Conservation (phyloP, 2,329 filamentous ascomycete genomes). For the Monosporascus sp. region DNA sequence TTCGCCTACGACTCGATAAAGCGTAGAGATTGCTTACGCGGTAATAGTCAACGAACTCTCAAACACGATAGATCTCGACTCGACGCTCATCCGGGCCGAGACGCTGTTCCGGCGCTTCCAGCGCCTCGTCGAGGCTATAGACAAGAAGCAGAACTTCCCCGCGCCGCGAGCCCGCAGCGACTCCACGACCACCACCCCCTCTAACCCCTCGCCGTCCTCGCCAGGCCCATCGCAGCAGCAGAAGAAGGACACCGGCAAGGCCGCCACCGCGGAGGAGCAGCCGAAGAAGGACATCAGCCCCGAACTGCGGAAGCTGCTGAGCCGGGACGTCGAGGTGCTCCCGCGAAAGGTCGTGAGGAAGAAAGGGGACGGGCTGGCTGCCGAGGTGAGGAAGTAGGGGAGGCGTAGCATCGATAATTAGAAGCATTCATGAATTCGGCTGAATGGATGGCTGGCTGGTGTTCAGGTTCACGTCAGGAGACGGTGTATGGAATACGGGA, state of each 20-base stretch:
- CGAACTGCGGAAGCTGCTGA: slow-evolving; percentile 49
- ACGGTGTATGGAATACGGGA: no score
- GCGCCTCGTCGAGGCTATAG: slow-evolving; percentile 81
- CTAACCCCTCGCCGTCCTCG: slow-evolving; percentile 5
- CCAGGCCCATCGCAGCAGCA: slow-evolving; percentile 6
- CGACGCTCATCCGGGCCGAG: slow-evolving; percentile 82
- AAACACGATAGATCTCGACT: slow-evolving; percentile 83
- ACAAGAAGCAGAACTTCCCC: slow-evolving; percentile 86
- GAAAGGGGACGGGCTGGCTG: slow-evolving; percentile 18
- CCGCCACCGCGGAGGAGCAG: slow-evolving; percentile 24
- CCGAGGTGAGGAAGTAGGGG: slow-evolving; percentile 11
- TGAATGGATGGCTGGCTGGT: no score
- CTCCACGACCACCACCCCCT: slow-evolving; percentile 13
- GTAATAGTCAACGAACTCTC: slow-evolving; percentile 84
- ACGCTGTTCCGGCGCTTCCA: slow-evolving; percentile 83
- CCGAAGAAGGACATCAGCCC: slow-evolving; percentile 48
- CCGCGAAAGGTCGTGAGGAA: slow-evolving; percentile 21
- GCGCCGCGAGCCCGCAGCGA: slow-evolving; percentile 33
- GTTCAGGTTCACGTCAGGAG: no score
- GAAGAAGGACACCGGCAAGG: slow-evolving; percentile 29
- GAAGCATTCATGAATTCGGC: no score
- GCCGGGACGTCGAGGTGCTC: slow-evolving; percentile 28
- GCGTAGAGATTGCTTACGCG: slow-evolving; percentile 12
- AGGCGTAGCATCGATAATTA: no score
- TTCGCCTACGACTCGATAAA: not conserved